Conservation (phyloP, 2,329 filamentous ascomycete genomes). For the Paramyrothecium sp. region DNA sequence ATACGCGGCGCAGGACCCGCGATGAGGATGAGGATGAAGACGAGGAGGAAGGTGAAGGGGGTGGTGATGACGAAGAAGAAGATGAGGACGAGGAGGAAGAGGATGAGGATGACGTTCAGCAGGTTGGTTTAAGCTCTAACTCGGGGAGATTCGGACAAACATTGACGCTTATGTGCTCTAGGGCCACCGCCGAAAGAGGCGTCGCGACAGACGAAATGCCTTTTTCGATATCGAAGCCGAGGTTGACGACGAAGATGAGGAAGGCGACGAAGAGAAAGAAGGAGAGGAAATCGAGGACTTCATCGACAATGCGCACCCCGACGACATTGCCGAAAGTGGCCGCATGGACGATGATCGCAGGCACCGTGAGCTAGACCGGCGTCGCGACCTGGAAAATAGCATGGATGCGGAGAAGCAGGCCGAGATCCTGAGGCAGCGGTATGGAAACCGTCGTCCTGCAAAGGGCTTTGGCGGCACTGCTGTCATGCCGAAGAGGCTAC, state of each 20-base stretch:
- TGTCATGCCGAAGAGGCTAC: slow-evolving; percentile 78
- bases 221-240: slow-evolving; percentile 99
- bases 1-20: background rate
- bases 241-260: slow-evolving; percentile 91
- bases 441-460: slow-evolving; percentile 72
- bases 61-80: slow-evolving; percentile 40
- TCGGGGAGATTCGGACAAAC: background rate
- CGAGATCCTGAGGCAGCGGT: slow-evolving; percentile 80
- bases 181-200: slow-evolving; percentile 77
- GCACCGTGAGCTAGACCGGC: slow-evolving; percentile 90
- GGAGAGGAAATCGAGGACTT: slow-evolving; percentile 80
- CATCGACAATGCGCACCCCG: slow-evolving; percentile 85
- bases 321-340: slow-evolving; percentile 79
- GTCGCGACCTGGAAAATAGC: slow-evolving; percentile 81
- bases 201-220: slow-evolving; percentile 71
- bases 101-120: slow-evolving; percentile 67
- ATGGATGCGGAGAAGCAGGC: slow-evolving; percentile 94
- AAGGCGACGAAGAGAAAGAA: slow-evolving; percentile 86
- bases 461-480: slow-evolving; percentile 67
- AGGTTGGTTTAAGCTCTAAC: slow-evolving; percentile 36
- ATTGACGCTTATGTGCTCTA: slow-evolving; percentile 19
- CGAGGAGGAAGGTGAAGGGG: slow-evolving; percentile 29
- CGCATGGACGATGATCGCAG: slow-evolving; percentile 85
- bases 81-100: slow-evolving; percentile 60
- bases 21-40: slow-evolving; percentile 30